Conservation (phyloP, 805 yeast species). For the Saccharomycopsis schoenii region DNA sequence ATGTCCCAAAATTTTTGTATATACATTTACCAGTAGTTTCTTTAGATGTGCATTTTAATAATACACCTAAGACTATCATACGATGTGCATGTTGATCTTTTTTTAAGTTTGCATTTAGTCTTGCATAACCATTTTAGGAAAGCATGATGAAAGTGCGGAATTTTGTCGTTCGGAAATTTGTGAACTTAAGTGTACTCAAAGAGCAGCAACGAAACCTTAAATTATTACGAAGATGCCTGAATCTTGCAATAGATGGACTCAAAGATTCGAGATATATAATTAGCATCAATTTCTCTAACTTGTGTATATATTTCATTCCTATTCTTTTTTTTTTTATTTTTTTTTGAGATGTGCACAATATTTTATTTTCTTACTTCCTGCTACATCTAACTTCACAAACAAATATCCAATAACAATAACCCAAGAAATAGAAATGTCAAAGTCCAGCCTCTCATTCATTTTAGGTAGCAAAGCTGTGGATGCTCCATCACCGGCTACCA, state of each 20-base stretch:
- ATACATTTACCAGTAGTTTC: neutral
- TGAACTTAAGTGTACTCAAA: neutral
- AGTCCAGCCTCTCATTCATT: constrained; percentile 11
- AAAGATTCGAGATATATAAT: neutral
- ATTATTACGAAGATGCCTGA: neutral
- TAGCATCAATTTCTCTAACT: neutral
- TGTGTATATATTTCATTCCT: neutral
- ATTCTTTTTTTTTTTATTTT: neutral
- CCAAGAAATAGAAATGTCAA: constrained; percentile 6
- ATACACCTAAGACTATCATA: neutral
- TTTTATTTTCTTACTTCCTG: neutral
- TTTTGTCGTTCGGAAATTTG: neutral
- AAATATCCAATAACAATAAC: neutral
- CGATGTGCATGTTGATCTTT: constrained; percentile 1
- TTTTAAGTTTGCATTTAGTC: neutral
- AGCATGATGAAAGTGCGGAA: neutral
- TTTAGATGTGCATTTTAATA: too few relatives aligned
- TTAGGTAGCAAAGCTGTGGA: constrained; percentile 4
- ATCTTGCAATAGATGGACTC: neutral
- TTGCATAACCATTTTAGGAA: neutral
- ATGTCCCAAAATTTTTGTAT: neutral
- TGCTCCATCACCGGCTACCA: neutral
- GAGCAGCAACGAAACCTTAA: neutral
- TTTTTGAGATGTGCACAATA: too few relatives aligned
- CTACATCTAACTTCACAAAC: neutral